phyloP scores from a whole-genome alignment of 129 eudicot genomes.

The Scalesia atractyloides region DNA sequence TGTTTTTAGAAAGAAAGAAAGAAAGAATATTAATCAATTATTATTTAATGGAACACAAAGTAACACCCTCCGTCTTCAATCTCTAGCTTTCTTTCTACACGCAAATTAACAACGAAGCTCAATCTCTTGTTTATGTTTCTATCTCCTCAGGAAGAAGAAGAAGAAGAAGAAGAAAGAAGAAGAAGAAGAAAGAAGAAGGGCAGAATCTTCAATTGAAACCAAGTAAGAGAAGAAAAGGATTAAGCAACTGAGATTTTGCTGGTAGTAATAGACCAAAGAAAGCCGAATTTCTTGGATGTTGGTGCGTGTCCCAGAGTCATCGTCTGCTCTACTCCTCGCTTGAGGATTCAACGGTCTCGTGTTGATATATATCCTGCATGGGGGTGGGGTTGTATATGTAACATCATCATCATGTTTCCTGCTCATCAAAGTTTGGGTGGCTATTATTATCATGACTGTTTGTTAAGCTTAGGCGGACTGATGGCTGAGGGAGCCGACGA shows the following conservation, averaged over 20 bases:
- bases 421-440: conserved; percentile 21
- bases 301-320: no score
- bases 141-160: background rate
- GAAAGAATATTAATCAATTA: background rate
- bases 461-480: conserved; percentile 23
- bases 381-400: no score
- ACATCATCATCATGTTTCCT: conserved; percentile 50
- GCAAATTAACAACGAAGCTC: background rate
- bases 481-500: conserved; percentile 29
- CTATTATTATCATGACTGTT: conserved; percentile 17
- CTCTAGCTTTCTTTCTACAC: background rate
- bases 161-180: background rate
- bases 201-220: conserved; percentile 50
- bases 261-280: background rate
- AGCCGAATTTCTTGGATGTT: background rate
- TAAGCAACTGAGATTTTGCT: background rate
- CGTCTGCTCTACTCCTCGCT: background rate
- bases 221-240: conserved; percentile 36
- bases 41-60: background rate
- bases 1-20: background rate
- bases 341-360: no score
- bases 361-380: no score
- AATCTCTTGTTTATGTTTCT: background rate
- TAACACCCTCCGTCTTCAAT: conserved; percentile 14
- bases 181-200: background rate